Evolutionary conservation across 2,329 filamentous ascomycete species (phyloP).

Genomic region (Trichothecium roseum): DNA sequence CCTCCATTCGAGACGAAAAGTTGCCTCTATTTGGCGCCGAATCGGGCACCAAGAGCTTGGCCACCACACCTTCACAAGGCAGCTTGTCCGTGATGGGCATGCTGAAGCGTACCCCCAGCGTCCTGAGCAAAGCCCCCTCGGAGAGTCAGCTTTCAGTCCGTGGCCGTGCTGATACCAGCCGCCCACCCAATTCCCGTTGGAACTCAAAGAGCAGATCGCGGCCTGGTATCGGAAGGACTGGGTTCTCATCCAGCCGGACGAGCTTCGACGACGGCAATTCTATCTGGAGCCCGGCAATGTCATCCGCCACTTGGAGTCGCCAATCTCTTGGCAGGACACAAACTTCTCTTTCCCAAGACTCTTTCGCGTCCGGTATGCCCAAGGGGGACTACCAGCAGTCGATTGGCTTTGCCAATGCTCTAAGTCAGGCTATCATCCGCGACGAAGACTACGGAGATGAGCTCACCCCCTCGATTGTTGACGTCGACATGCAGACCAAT

Average conservation of each 20-base stretch:
- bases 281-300: constrained; percentile 74
- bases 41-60: constrained; percentile 25
- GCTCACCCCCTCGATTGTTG: constrained; percentile 37
- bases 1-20: constrained; percentile 77
- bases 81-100: constrained; percentile 65
- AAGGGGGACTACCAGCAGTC: constrained; percentile 85
- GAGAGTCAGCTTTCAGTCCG: constrained; percentile 62
- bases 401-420: constrained; percentile 92
- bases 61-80: constrained; percentile 35
- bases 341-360: constrained; percentile 86
- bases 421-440: constrained; percentile 93
- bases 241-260: constrained; percentile 81
- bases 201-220: constrained; percentile 77
- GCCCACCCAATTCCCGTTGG: constrained; percentile 57
- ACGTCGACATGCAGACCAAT: constrained; percentile 47
- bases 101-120: constrained; percentile 79
- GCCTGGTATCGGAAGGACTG: constrained; percentile 61
- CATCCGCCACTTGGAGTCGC: constrained; percentile 93
- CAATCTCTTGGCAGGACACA: constrained; percentile 86
- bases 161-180: constrained; percentile 53
- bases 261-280: constrained; percentile 88
- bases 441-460: constrained; percentile 57
- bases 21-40: constrained; percentile 74
- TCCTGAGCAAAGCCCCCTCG: constrained; percentile 86
- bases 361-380: constrained; percentile 66